These are phyloP conservation scores for Massarina eburnea DNA, from an alignment of 2,329 filamentous ascomycete genomes.

Conservation along the genomic window DNA sequence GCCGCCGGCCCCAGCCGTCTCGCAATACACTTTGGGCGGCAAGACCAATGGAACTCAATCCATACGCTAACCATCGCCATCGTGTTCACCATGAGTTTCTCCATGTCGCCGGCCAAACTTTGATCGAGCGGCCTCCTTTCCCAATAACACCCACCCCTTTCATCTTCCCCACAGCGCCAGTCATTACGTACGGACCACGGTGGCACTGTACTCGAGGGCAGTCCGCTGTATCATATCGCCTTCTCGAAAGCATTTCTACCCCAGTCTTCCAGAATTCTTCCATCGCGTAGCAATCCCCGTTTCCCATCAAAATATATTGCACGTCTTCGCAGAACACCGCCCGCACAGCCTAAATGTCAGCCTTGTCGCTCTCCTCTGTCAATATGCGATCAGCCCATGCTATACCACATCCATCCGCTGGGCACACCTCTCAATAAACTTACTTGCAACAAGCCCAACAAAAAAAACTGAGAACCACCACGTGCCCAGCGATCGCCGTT, in stretches of 20 bases:
- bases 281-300: background rate
- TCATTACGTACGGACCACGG: background rate
- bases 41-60: background rate
- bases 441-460: no score
- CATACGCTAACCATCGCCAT: conserved; percentile 15
- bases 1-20: no score
- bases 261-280: conserved; percentile 4
- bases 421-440: background rate
- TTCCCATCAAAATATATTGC: background rate
- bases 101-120: conserved; percentile 4
- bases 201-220: background rate
- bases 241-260: background rate
- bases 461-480: background rate
- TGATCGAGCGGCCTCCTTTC: background rate
- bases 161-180: background rate
- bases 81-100: conserved; percentile 3
- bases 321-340: background rate
- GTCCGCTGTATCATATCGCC: background rate
- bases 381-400: background rate
- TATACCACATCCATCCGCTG: background rate
- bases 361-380: background rate
- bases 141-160: background rate
- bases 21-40: background rate
- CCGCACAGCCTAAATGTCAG: background rate
- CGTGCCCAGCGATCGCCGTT: no score